These are phyloP conservation scores for Isabelozyma pseudorhagii DNA, from an alignment of 805 yeast species.

Conservation along the genomic window DNA sequence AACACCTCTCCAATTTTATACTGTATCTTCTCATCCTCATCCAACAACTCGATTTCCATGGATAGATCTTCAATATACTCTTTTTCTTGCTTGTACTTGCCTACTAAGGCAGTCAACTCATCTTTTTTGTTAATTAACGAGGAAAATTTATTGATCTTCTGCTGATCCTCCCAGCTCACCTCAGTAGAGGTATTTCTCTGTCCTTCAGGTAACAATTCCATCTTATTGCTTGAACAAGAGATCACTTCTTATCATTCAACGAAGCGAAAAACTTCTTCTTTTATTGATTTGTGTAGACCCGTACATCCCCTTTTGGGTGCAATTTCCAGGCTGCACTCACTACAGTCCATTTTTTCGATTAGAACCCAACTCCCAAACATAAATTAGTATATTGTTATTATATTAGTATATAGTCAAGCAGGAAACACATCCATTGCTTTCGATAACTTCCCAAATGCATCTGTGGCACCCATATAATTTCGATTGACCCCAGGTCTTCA, in stretches of 20 bases:
- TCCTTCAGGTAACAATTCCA: conserved; percentile 55
- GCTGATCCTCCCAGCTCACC: conserved; percentile 83
- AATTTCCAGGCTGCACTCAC: too few relatives aligned
- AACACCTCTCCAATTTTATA: conserved; percentile 83
- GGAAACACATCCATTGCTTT: conserved; percentile 32
- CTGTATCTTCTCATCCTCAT: conserved; percentile 64
- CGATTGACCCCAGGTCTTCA: conserved; percentile 42
- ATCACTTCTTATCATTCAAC: background rate
- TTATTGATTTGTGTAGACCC: too few relatives aligned
- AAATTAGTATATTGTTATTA: background rate
- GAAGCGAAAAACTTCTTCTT: background rate
- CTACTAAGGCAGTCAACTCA: conserved; percentile 47
- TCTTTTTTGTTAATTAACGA: conserved; percentile 74
- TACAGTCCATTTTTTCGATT: background rate
- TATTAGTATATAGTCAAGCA: conserved; percentile 34
- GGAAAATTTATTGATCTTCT: conserved; percentile 83
- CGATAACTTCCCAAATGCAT: conserved; percentile 43
- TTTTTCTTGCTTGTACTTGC: conserved; percentile 59
- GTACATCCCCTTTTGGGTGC: background rate
- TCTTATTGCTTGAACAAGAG: conserved; percentile 4
- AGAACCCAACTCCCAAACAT: too few relatives aligned
- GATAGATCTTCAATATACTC: conserved; percentile 86
- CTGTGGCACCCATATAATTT: conserved; percentile 36
- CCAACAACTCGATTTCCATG: conserved; percentile 81
- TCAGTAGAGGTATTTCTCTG: conserved; percentile 51